Evolutionary conservation across 305 asterid species (phyloP).

Genomic region (Plantago coronopus): DNA sequence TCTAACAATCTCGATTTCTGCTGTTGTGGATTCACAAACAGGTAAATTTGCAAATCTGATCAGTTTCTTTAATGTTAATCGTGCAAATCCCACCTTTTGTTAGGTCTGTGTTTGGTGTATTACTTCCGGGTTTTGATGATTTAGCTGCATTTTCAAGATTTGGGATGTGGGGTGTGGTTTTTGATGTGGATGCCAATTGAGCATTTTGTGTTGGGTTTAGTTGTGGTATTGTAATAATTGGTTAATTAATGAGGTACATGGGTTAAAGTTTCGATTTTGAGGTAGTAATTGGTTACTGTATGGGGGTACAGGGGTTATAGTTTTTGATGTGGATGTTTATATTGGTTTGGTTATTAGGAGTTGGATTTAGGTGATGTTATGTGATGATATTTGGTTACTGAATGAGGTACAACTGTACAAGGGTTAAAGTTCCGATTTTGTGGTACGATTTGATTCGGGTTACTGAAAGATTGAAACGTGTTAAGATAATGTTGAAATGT

Average conservation of each 20-base stretch:
- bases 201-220: too few species aligned
- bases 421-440: too few species aligned
- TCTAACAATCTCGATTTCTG: neutral
- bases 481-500: too few species aligned
- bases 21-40: neutral
- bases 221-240: too few species aligned
- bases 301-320: slow-evolving; percentile 6
- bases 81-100: slow-evolving; percentile 14
- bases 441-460: too few species aligned
- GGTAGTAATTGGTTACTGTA: too few species aligned
- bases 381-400: neutral
- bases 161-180: slow-evolving; percentile 5
- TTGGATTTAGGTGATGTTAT: neutral
- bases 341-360: neutral
- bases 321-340: slow-evolving; percentile 3
- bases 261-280: too few species aligned
- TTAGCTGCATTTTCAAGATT: neutral
- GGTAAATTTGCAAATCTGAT: slow-evolving; percentile 28
- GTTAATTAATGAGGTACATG: too few species aligned
- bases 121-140: neutral
- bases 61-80: slow-evolving; percentile 34
- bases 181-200: too few species aligned
- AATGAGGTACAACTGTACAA: too few species aligned
- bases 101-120: neutral
- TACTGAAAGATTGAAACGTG: too few species aligned